Conservation (phyloP, 75 land plant species). For the Cunninghamia lanceolata region DNA sequence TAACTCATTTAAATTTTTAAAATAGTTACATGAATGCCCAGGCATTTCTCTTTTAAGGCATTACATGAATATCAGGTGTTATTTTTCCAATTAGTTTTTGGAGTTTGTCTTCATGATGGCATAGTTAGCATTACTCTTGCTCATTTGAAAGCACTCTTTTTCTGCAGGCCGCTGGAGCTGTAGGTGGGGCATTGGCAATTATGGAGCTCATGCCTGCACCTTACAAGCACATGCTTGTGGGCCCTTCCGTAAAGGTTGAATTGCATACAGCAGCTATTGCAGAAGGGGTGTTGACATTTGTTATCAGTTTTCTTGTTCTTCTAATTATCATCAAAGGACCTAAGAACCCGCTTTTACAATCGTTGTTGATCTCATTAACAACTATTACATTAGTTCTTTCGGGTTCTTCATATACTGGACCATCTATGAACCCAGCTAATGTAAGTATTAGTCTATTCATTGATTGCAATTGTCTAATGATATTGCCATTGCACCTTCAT, state of each 20-base stretch:
- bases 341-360: conserved; percentile 33
- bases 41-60: neutral
- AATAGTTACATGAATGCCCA: neutral
- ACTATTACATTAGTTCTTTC: conserved; percentile 53
- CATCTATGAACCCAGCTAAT: conserved; percentile 94
- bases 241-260: conserved; percentile 62
- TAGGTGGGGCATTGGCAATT: conserved; percentile 42
- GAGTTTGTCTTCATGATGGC: conserved; percentile 22
- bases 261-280: conserved; percentile 70
- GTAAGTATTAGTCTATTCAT: conserved; percentile 34
- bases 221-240: conserved; percentile 38
- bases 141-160: neutral
- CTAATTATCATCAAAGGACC: conserved; percentile 57
- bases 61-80: neutral
- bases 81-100: neutral
- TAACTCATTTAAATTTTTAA: neutral
- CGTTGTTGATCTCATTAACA: conserved; percentile 48
- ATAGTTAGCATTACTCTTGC: neutral
- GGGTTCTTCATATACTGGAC: conserved; percentile 79
- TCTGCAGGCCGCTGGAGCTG: conserved; percentile 36
- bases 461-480: neutral
- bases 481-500: neutral
- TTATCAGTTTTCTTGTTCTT: conserved; percentile 58
- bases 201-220: conserved; percentile 33
- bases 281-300: conserved; percentile 71